Base-by-base conservation (phyloP, 2,329 filamentous ascomycete species). In the Phoma herbarum region DNA sequence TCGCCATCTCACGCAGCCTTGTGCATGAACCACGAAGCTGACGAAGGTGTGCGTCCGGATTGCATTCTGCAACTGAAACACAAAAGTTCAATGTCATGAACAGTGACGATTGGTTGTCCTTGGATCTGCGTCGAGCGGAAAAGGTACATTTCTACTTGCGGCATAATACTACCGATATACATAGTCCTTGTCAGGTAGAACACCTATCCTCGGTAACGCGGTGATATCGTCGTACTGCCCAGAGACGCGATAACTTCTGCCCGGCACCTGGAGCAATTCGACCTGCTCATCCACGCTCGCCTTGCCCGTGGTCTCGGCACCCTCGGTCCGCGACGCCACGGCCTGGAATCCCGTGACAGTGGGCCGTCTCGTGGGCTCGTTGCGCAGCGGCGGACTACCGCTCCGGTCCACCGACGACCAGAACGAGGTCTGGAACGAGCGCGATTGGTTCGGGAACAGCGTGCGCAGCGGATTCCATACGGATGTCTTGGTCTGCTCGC, bases 241-340 rank as follows among this genome's bases (percentile, higher is more conserved):
- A 35, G 31, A 35, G 1, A 22, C 10, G 8, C 28, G 44, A 23
- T 49, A 49, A 1, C 11, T 28, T 1, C 18, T 33, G 4, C 14
- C 11, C 2, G 45, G 45, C 4, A 43, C 45, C 23, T 44, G 52
- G 4, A 57, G 33, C 41, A 57, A 10, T 43, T 52, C 54, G 2
- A 57, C 11, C 2, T 51, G 42, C 26, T 52, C 54, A 18, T 57
- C 54, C 3, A 51, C 26, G n/a, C 47, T 57, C 1, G 33, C 14
- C 23, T 51, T 42, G 1, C 47, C 47, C 8, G 25, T 28, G 2
- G 26, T 22, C 14, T 51, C 54, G 18, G 42, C 47, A 8, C 23
- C 20, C 6, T 33, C 42, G 9, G 41, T 46, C 18, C 47, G 47
- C 7, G 42, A 22, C 1, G 11, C 1, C 25, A 42, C 28, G 3